phyloP scores from a whole-genome alignment of 2,329 filamentous ascomycete genomes.

The Fusarium heterosporum region DNA sequence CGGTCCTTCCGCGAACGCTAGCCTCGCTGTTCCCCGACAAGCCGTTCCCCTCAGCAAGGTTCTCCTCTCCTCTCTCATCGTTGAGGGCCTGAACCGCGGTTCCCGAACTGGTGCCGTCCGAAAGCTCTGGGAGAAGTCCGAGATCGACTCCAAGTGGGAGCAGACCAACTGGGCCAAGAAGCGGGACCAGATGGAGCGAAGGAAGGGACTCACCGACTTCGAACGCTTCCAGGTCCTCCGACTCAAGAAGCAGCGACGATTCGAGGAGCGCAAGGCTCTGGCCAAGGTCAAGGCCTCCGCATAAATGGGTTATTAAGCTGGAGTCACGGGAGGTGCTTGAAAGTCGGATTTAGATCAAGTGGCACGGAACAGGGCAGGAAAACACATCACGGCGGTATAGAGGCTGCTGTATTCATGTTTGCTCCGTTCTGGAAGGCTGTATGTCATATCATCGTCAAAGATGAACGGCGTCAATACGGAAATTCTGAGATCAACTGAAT shows the following conservation, averaged over 20 bases:
- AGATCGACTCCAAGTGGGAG: slow-evolving; percentile 94
- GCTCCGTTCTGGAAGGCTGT: slow-evolving; percentile 70
- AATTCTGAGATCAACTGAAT: slow-evolving; percentile 63
- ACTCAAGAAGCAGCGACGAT: slow-evolving; percentile 99
- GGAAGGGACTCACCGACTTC: slow-evolving; percentile 95
- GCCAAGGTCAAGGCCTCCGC: slow-evolving; percentile 90
- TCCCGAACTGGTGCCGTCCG: slow-evolving; percentile 85
- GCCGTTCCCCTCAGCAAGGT: slow-evolving; percentile 82
- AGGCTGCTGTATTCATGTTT: slow-evolving; percentile 71
- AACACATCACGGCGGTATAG: slow-evolving; percentile 55
- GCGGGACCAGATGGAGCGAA: slow-evolving; percentile 84
- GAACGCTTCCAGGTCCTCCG: slow-evolving; percentile 99
- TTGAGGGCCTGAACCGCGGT: slow-evolving; percentile 86
- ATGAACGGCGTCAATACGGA: slow-evolving; percentile 76
- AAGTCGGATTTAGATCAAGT: slow-evolving; percentile 54
- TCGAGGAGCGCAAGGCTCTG: slow-evolving; percentile 96
- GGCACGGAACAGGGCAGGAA: slow-evolving; percentile 53
- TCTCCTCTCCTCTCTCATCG: slow-evolving; percentile 89
- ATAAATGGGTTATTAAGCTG: slow-evolving; percentile 63
- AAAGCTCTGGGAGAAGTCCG: slow-evolving; percentile 89
- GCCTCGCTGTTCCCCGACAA: slow-evolving; percentile 87
- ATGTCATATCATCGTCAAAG: slow-evolving; percentile 70
- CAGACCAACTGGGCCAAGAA: slow-evolving; percentile 95
- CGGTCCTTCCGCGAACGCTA: slow-evolving; percentile 85
- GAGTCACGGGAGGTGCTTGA: slow-evolving; percentile 50